Evolutionary conservation across 805 yeast species (phyloP).

Genomic region (Candida ascalaphidarum): DNA sequence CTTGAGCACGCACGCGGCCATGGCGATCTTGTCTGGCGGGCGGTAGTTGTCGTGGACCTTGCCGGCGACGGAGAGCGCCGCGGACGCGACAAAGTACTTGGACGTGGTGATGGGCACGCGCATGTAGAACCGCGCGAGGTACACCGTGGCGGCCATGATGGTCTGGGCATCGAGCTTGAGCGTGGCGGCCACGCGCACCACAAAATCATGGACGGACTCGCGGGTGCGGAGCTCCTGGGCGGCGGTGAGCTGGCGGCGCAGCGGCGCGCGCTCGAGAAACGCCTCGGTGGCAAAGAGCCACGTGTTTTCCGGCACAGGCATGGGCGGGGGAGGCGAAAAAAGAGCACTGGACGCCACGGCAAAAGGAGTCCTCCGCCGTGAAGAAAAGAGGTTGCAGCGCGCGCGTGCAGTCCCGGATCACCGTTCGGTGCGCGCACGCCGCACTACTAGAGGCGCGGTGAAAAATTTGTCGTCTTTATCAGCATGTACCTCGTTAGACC

Average conservation of each 20-base stretch:
- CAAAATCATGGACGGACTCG: constrained; percentile 30
- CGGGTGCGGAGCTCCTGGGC: constrained; percentile 29
- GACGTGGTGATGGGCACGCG: constrained; percentile 33
- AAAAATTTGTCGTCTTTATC: constrained; percentile 2
- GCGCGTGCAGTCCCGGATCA: too few relatives aligned
- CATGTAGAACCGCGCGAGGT: constrained; percentile 31
- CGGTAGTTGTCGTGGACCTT: constrained; percentile 34
- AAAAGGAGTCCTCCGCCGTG: too few relatives aligned
- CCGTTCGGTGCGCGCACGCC: too few relatives aligned
- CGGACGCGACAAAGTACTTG: constrained; percentile 35
- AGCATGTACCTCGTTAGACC: constrained; percentile 44
- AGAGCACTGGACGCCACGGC: too few relatives aligned
- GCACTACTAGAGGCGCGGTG: too few relatives aligned
- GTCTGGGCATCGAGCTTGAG: constrained; percentile 33
- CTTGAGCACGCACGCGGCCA: constrained; percentile 26
- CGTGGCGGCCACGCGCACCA: constrained; percentile 25
- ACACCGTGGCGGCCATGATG: constrained; percentile 34
- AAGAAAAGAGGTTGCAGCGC: too few relatives aligned
- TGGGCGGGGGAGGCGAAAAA: too few relatives aligned
- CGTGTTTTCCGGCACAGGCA: constrained; percentile 8
- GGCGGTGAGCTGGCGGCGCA: constrained; percentile 21
- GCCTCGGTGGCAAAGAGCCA: constrained; percentile 32
- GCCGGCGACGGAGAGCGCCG: constrained; percentile 34
- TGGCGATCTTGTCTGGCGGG: constrained; percentile 35
- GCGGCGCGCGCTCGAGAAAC: constrained; percentile 22